Percentiles rank a stretch among this genome's conserved stretches.
phyloP scores from a whole-genome alignment of 2,329 filamentous ascomycete genomes.

The Bertia moriformis region DNA sequence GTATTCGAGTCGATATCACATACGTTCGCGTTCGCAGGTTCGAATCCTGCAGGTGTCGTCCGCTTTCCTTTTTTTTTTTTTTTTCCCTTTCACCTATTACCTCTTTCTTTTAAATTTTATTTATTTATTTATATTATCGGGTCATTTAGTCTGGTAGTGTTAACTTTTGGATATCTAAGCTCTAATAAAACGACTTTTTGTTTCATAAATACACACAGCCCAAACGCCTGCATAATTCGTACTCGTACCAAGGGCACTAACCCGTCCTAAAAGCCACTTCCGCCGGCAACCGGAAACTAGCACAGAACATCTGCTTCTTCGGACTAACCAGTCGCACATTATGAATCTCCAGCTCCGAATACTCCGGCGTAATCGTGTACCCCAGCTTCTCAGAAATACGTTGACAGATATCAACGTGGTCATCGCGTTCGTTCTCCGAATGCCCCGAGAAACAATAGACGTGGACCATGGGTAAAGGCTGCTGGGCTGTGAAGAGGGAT shows the following conservation, averaged over 20 bases:
- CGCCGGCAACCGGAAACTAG: conserved; percentile 70
- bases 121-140: not conserved
- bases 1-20: no score
- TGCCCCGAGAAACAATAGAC: conserved; percentile 90
- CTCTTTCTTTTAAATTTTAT: not conserved
- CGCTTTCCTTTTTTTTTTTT: not conserved
- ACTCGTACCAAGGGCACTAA: no score
- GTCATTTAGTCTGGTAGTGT: not conserved
- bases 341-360: conserved; percentile 34
- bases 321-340: conserved; percentile 80
- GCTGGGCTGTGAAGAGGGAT: conserved; percentile 44
- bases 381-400: conserved; percentile 25
- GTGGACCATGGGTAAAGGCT: conserved; percentile 67
- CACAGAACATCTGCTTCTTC: conserved; percentile 93
- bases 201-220: not conserved
- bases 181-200: not conserved
- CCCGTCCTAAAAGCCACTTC: conserved; percentile 56
- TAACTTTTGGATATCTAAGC: not conserved
- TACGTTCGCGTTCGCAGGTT: no score
- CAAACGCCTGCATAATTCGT: not conserved
- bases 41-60: not conserved
- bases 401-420: conserved; percentile 46
- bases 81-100: not conserved
- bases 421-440: conserved; percentile 55
- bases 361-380: conserved; percentile 13